Evolutionary conservation across 2,329 filamentous ascomycete genomes (phyloP), one percentile per base, ranked within the genome.

Genomic region (Stemphylium lycopersici): DNA sequence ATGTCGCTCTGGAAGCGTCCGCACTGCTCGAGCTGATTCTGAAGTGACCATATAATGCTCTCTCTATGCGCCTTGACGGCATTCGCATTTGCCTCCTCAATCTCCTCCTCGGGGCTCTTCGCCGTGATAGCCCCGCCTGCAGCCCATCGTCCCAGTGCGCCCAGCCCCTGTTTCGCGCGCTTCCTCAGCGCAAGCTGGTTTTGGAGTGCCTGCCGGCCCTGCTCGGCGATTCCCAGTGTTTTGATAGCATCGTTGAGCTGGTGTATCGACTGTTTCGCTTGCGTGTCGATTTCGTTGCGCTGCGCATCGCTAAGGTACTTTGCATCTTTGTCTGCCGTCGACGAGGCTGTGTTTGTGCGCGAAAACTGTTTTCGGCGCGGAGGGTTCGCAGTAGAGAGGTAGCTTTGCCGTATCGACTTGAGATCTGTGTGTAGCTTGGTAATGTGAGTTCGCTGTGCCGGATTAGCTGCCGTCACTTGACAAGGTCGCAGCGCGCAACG

Each of bases 261-360:
- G 58, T 90, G 89, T 54, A 98, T 86, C 66, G 96, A 85, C 55
- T 88, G 83, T 71, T 96, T 95, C 7, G 93, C 91, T 67, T 93
- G 89, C 41, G 89, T 87, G 70, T 98, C 93, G 65, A 98, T 89
- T 55, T 90, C 85, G 71, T 96, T 91, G 65, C 92, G 87, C 69
- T 98, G 88, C 15, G 84, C 80, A 71, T 97, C 90, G 39, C 88
- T 93, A 36, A 98, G 83, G 51, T 85, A 81, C 47, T 83, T 81
- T 64, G 67, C 79, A 71, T 67, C 65, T 51, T 79, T 79, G 54
- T 81, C 78, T 45, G 74, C 72, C 48, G 74, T 58, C 15, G 69
- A 56, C 45, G 68, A 67, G 46, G 55, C 68, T 59, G 51, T 66
- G 52, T 61, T 62, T 42, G 57, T 54, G 49, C 71, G 71, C 44